Percentiles rank a stretch among this genome's conserved stretches.
phyloP scores from a whole-genome alignment of 331 rosid species.

The Malus hybrid region DNA sequence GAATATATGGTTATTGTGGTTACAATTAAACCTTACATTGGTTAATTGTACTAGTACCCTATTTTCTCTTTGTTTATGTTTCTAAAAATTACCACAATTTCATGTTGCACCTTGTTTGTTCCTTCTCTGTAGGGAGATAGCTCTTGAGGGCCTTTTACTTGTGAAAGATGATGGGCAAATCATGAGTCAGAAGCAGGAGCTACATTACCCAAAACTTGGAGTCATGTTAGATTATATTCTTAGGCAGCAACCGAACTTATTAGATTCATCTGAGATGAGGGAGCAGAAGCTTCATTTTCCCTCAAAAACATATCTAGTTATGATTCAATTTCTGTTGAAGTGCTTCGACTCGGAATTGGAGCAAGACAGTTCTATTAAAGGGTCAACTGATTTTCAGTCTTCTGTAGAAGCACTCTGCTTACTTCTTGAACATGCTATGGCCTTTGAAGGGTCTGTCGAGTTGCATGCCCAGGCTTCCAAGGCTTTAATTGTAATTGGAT shows the following conservation, averaged over 20 bases:
- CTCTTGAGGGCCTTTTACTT: constrained; percentile 78
- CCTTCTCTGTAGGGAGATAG: constrained; percentile 62
- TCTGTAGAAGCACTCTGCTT: constrained; percentile 63
- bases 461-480: constrained; percentile 82
- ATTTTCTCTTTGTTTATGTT: background rate
- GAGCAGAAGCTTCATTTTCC: constrained; percentile 69
- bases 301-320: constrained; percentile 57
- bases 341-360: constrained; percentile 73
- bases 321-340: constrained; percentile 71
- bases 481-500: constrained; percentile 71
- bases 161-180: constrained; percentile 31
- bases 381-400: constrained; percentile 36
- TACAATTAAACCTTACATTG: too few relatives aligned
- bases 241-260: constrained; percentile 63
- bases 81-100: background rate
- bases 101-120: background rate
- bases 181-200: constrained; percentile 30
- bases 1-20: too few relatives aligned
- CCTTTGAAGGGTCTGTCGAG: constrained; percentile 83
- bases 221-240: constrained; percentile 70
- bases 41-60: background rate
- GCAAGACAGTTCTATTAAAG: constrained; percentile 34
- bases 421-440: constrained; percentile 80
- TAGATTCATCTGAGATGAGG: constrained; percentile 57
- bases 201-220: constrained; percentile 60